Base-by-base conservation (phyloP, 1,139 yeast genomes). In the Blastobotrys petasosporus region DNA sequence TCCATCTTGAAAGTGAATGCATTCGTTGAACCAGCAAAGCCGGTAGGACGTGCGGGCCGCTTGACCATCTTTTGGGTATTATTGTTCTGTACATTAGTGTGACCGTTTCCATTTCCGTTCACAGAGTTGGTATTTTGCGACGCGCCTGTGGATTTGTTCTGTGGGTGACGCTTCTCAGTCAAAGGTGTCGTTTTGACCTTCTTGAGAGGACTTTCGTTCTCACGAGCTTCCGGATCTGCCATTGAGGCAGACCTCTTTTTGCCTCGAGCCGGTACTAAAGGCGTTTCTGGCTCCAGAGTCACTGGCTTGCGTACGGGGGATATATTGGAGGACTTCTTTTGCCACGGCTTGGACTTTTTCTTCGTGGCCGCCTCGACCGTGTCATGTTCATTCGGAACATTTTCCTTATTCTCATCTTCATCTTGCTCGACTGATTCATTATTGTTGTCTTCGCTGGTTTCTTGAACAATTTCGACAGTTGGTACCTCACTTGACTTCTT, bases 1-100 rank as follows among this genome's bases (percentile, higher is more conserved):
- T 37, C 35, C 43, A 39, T 41, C 17, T 37, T 38, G 32, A 34
- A 44, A 12, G 41, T 46, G 17, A 39, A 39, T 30, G 13, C 35
- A 7, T 7, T 20, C 7, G 25, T 20, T 7, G 25, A 7, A 20
- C 25, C 25, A 20, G 25, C 4, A 7, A 20, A 20, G 25, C 25
- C 25, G 7, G 25, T 20, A 20, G 25, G 25, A 20, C 25, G 25
- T 20, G 25, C 25, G 4, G 25, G 25, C 25, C 25, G 25, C 25
- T 20, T 20, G 6, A 7, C 25, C 25, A 20, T 20, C 25, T 20
- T 20, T 7, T 20, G 25, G 25, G 25, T 7, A 20, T 20, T 20
- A 7, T 20, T 4, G 25, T 20, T 20, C 25, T 20, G 25, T 20
- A 20, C 4, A 7, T 20, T 20, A 20, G 25, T 20, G 7, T 20